Evolutionary conservation across 2,329 filamentous ascomycete species (phyloP).

Genomic region (Colletotrichum sp.): DNA sequence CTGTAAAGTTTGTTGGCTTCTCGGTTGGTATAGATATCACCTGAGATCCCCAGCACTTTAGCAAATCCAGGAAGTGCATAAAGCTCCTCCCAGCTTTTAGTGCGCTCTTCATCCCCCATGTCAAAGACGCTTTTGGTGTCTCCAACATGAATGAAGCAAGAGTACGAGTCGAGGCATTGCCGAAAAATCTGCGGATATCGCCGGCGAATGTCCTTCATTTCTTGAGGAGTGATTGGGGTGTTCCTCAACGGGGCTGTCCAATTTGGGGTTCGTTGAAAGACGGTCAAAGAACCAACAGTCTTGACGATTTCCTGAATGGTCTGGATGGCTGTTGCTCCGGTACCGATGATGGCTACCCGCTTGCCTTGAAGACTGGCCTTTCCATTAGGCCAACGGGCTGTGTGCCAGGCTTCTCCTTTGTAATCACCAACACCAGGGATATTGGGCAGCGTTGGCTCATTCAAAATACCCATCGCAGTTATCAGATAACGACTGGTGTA

Average conservation of each 20-base stretch:
- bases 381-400: slow-evolving; percentile 46
- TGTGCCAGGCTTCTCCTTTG: slow-evolving; percentile 47
- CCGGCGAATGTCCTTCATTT: slow-evolving; percentile 6
- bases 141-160: slow-evolving; percentile 30
- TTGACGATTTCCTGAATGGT: slow-evolving; percentile 48
- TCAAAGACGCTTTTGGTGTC: slow-evolving; percentile 26
- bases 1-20: slow-evolving; percentile 31
- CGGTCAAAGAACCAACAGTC: slow-evolving; percentile 53
- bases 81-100: slow-evolving; percentile 27
- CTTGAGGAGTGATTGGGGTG: slow-evolving; percentile 20
- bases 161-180: slow-evolving; percentile 29
- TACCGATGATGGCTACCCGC: slow-evolving; percentile 53
- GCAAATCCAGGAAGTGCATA: slow-evolving; percentile 43
- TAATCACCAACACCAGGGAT: slow-evolving; percentile 43
- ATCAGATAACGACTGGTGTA: slow-evolving; percentile 31
- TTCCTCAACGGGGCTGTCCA: slow-evolving; percentile 32
- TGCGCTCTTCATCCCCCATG: slow-evolving; percentile 31
- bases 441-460: slow-evolving; percentile 44
- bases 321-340: slow-evolving; percentile 53
- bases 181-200: slow-evolving; percentile 1
- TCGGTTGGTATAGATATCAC: slow-evolving; percentile 30
- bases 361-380: slow-evolving; percentile 50
- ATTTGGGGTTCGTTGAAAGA: slow-evolving; percentile 59
- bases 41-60: slow-evolving; percentile 28
- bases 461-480: slow-evolving; percentile 42